Base-by-base conservation (phyloP, 2,329 filamentous ascomycete genomes). In the Chrysosporium queenslandicum region DNA sequence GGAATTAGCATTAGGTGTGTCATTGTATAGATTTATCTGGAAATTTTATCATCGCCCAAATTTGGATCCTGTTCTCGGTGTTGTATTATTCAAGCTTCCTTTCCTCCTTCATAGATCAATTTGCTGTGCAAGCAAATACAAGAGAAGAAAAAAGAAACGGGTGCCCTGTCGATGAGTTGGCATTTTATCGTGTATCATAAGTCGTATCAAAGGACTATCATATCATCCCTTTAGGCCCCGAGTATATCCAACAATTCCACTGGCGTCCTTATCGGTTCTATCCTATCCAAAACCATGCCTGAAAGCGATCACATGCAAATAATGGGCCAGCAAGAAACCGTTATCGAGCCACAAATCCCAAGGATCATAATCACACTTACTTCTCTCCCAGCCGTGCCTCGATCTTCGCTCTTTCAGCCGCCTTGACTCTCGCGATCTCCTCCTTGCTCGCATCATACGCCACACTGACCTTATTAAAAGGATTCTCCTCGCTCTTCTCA, bases 401-500 rank as follows among this genome's bases (percentile, higher is more conserved):
- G 58, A 87, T 82, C 77, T 85, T 89, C 59, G 69, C 65, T 71
- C 77, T 83, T 73, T 94, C 87, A 52, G 76, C 68, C 39, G 81
- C 73, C 64, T 75, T 79, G 54, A 90, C 71, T 46, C 79, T 76
- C 46, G 75, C 75, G 41, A 95, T 63, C 62, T 98, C 91, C 3
- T 88, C 87, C 69, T 80, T 85, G 20, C 77, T 79, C 50, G 87
- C 80, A 69, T 98, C 87, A 71, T 88, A 94, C 2, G 75, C 69
- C 1, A 82, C 86, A 48, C 75, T 80, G 14, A 84, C 82, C 72
- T 94, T 87, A 72, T 95, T 95, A 73, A 94, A 92, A 12, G 92
- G 92, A 68, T 98, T 98, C 62, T 97, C 91, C 1, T 87, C 84
- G 63, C 86, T 86, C 76, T 88, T 94, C 70, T 94, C 86, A 68